These are phyloP conservation scores for Kwoniella mangroviensis DNA, from an alignment of 768 basidiomycete species.

Conservation along the genomic window DNA sequence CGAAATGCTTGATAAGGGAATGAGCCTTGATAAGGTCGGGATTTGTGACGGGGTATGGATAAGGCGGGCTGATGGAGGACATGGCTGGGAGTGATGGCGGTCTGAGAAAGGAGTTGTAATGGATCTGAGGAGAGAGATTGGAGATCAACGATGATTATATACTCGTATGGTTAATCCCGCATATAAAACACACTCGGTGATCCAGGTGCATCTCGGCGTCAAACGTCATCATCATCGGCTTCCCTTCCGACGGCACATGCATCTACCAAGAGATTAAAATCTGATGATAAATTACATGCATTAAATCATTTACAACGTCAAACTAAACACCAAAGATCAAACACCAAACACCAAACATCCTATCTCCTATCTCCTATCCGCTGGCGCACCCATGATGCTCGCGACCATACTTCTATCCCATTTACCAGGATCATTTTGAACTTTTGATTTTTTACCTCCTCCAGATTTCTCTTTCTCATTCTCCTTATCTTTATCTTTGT, in stretches of 20 bases:
- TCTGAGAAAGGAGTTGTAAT: too few relatives aligned
- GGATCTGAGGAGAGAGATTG: too few relatives aligned
- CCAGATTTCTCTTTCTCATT: conserved; percentile 26
- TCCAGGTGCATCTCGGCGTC: background rate
- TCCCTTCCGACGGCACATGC: too few relatives aligned
- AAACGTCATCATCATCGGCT: background rate
- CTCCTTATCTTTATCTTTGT: conserved; percentile 30
- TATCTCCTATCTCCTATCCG: conserved; percentile 17
- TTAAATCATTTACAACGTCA: background rate
- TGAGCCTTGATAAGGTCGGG: conserved; percentile 52
- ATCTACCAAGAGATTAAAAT: too few relatives aligned
- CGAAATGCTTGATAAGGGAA: conserved; percentile 41
- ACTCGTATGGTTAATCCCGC: too few relatives aligned
- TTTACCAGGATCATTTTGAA: conserved; percentile 42
- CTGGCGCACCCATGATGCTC: conserved; percentile 50
- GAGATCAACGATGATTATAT: too few relatives aligned
- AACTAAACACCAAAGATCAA: background rate
- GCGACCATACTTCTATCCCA: conserved; percentile 53
- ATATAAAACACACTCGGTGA: too few relatives aligned
- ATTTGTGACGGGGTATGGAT: conserved; percentile 42
- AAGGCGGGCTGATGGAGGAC: conserved; percentile 21
- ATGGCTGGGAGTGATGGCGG: background rate
- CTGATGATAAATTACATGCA: background rate
- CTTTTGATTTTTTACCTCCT: conserved; percentile 19
- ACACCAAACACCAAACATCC: background rate